These are phyloP conservation scores for Annona cherimola DNA, from an alignment of 164 flowering plant genomes.

Conservation along the genomic window DNA sequence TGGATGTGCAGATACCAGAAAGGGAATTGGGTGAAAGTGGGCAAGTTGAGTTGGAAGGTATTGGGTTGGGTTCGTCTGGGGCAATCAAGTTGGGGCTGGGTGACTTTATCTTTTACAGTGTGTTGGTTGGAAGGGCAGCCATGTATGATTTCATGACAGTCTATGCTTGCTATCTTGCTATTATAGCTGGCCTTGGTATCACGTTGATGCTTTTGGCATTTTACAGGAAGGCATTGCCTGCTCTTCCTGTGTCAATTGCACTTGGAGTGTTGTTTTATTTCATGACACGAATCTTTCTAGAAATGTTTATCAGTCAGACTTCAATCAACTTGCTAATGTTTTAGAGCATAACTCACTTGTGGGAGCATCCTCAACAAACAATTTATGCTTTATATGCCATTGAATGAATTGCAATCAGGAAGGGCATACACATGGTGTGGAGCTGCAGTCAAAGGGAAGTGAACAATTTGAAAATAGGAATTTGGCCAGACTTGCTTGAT, in stretches of 20 bases:
- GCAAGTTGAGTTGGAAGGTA: constrained; percentile 53
- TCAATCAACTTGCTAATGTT: constrained; percentile 81
- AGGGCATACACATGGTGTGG: constrained; percentile 21
- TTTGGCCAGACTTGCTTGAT: constrained; percentile 83
- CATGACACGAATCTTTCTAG: constrained; percentile 67
- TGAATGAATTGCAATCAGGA: constrained; percentile 33
- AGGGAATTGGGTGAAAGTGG: constrained; percentile 27
- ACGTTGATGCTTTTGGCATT: constrained; percentile 77
- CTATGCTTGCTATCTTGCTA: constrained; percentile 96
- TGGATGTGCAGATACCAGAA: constrained; percentile 20
- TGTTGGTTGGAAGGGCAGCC: constrained; percentile 94
- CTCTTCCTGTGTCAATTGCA: constrained; percentile 86
- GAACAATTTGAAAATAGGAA: constrained; percentile 40
- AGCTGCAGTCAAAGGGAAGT: constrained; percentile 28
- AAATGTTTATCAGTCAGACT: constrained; percentile 75
- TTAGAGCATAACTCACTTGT: constrained; percentile 24
- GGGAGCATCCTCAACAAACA: neutral
- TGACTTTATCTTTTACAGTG: constrained; percentile 96
- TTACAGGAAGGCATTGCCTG: constrained; percentile 90
- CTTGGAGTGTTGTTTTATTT: constrained; percentile 85
- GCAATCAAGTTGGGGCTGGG: constrained; percentile 92
- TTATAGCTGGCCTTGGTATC: constrained; percentile 89
- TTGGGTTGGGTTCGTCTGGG: constrained; percentile 88
- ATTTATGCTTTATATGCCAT: constrained; percentile 13
- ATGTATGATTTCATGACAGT: constrained; percentile 97